Evolutionary conservation across 2,329 filamentous ascomycete genomes (phyloP), one percentile per base, ranked within the genome.

Genomic region (Gaeumannomyces tritici): DNA sequence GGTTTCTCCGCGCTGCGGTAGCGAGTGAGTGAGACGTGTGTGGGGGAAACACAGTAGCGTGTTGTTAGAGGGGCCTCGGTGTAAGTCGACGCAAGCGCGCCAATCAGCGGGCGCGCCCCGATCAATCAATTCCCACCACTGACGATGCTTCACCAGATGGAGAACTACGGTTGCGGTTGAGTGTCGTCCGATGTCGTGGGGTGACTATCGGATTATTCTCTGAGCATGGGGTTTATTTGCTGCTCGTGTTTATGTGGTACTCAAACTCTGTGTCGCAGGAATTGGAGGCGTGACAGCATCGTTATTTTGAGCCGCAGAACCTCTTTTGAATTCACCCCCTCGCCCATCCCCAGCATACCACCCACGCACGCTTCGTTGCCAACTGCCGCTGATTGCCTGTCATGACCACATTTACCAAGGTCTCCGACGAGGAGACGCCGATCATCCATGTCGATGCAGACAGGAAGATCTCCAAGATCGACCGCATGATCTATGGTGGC

Each of bases 401-500:
- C n/a, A 91, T 91, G 89, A 85, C 89, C 12, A 89, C 86, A 58
- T 91, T 90, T 70, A 91, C 89, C 28, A 84, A 83, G 70, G 83
- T 90, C 66, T 69, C 76, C 12, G 84, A 86, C 63, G 79, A 79
- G 66, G 83, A 87, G 67, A 80, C 75, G 64, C 82, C 89, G 58
- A 81, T 80, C 66, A 89, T 91, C 69, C 82, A 82, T 62, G 77
- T 93, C 64, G 84, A 90, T 70, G 78, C 87, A 6, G 73, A 76
- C 21, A 83, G 89, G 72, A 84, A 82, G 67, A 75, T 93, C 62
- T 87, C 88, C 63, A 86, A 86, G 71, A 91, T 95, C 70, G 86
- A 92, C 70, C 84, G 89, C 64, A 90, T 90, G 71, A 90, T 89
- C 69, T 95, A 93, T 80, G 88, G 89, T 62, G 90, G 90, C 13